These are phyloP conservation scores for Exsudoporus floridanus DNA, from an alignment of 1,284 basidiomycete genomes.

Conservation along the genomic window DNA sequence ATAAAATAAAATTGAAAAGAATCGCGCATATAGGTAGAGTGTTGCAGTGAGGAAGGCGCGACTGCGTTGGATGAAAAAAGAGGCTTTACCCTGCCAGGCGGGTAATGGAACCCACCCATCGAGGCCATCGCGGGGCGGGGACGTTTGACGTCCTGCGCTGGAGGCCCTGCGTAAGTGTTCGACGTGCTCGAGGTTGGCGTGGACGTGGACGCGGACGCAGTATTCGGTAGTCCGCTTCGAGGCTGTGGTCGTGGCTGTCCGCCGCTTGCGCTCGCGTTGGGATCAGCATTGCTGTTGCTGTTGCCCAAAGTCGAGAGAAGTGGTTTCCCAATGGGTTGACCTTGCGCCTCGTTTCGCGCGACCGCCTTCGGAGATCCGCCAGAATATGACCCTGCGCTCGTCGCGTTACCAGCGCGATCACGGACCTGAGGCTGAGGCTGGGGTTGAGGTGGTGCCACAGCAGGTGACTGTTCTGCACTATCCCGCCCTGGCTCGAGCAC, in stretches of 20 bases:
- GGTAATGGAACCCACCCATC: slow-evolving; percentile 54
- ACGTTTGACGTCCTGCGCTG: slow-evolving; percentile 20
- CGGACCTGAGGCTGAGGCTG: slow-evolving; percentile 4
- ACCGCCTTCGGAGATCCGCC: background rate
- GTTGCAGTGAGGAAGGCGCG: background rate
- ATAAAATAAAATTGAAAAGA: background rate
- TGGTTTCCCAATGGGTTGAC: background rate
- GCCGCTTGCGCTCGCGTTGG: background rate
- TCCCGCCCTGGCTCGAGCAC: slow-evolving; percentile 4
- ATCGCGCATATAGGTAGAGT: slow-evolving; percentile 6
- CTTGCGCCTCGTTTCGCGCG: slow-evolving; percentile 1
- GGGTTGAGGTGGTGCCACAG: background rate
- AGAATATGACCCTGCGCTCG: background rate
- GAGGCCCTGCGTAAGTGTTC: background rate
- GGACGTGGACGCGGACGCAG: slow-evolving; percentile 10
- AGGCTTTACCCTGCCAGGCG: slow-evolving; percentile 42
- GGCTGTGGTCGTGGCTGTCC: background rate
- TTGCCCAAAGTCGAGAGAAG: background rate
- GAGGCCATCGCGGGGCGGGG: slow-evolving; percentile 39
- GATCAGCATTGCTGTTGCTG: background rate
- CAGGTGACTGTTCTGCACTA: background rate
- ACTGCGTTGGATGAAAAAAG: background rate
- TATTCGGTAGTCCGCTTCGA: slow-evolving; percentile 4
- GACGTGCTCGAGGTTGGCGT: slow-evolving; percentile 5
- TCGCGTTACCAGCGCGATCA: slow-evolving; percentile 1